Percentiles rank a stretch among this genome's conserved stretches.
Conservation (phyloP, 2,329 filamentous ascomycete species). For the Phialemoniopsis sp. region DNA sequence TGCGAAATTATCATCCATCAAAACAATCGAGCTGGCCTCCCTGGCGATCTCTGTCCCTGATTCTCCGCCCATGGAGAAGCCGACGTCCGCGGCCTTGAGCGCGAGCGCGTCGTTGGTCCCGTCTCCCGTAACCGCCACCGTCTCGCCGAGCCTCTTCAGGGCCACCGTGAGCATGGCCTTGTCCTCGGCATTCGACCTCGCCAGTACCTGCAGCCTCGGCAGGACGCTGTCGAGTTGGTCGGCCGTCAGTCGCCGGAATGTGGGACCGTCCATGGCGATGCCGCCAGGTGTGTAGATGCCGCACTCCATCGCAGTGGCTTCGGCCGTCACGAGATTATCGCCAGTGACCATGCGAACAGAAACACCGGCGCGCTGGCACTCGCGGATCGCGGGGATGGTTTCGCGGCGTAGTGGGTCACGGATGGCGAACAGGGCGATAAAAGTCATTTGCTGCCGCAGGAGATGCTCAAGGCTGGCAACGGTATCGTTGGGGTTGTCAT, state of each 20-base stretch:
- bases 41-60: constrained; percentile 59
- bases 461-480: background rate
- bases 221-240: constrained; percentile 46
- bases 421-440: constrained; percentile 65
- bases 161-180: constrained; percentile 44
- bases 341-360: constrained; percentile 60
- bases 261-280: constrained; percentile 55
- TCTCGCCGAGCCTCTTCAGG: constrained; percentile 26
- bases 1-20: constrained; percentile 57
- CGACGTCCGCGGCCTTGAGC: constrained; percentile 56
- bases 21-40: constrained; percentile 57
- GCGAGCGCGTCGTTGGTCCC: constrained; percentile 60
- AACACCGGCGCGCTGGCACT: constrained; percentile 52
- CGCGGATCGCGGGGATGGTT: constrained; percentile 50
- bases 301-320: constrained; percentile 48
- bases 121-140: constrained; percentile 54
- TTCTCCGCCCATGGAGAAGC: constrained; percentile 60
- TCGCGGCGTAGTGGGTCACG: constrained; percentile 67
- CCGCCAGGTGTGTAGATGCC: constrained; percentile 47
- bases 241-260: constrained; percentile 43
- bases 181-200: constrained; percentile 47
- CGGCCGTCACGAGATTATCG: constrained; percentile 55
- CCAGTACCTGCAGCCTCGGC: constrained; percentile 45
- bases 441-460: constrained; percentile 18
- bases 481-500: constrained; percentile 56